Evolutionary conservation across 257 asterid species (phyloP).

Genomic region (Verbascum thapsus): DNA sequence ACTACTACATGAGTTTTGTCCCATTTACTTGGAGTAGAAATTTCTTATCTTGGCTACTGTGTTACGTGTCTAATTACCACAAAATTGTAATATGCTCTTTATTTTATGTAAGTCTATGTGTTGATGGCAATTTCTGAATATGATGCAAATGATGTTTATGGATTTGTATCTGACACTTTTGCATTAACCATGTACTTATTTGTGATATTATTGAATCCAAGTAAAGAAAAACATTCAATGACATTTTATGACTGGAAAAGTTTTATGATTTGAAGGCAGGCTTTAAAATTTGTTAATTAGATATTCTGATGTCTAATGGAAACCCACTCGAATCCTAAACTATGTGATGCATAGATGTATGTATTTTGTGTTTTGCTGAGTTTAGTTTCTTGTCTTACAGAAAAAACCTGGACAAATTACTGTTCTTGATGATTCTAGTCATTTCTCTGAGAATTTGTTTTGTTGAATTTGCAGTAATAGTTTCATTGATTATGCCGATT

Average conservation of each 20-base stretch:
- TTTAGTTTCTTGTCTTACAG: constrained; percentile 19
- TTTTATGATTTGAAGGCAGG: constrained; percentile 1
- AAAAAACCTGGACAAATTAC: constrained; percentile 12
- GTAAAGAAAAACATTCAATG: constrained; percentile 1
- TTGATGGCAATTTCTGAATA: constrained; percentile 10
- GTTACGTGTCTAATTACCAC: constrained; percentile 1
- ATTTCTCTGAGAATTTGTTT: constrained; percentile 11
- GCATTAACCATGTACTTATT: constrained; percentile 12
- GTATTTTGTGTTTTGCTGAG: constrained; percentile 17
- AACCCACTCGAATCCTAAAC: neutral
- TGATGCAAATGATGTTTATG: constrained; percentile 3
- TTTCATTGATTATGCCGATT: constrained; percentile 24
- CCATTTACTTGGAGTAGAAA: neutral
- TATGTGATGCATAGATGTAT: neutral
- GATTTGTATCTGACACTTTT: constrained; percentile 19
- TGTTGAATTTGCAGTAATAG: constrained; percentile 18
- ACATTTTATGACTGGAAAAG: constrained; percentile 14
- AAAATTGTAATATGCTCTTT: neutral
- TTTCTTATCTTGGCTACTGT: constrained; percentile 2
- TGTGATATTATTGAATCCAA: constrained; percentile 6
- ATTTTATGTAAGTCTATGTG: neutral
- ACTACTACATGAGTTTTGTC: neutral
- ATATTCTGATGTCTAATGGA: constrained; percentile 10
- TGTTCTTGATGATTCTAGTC: constrained; percentile 6
- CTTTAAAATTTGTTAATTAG: constrained; percentile 19